Evolutionary conservation across 495 filamentous ascomycete genomes (phyloP).

Genomic region (Hypomontagnella monticulosa): DNA sequence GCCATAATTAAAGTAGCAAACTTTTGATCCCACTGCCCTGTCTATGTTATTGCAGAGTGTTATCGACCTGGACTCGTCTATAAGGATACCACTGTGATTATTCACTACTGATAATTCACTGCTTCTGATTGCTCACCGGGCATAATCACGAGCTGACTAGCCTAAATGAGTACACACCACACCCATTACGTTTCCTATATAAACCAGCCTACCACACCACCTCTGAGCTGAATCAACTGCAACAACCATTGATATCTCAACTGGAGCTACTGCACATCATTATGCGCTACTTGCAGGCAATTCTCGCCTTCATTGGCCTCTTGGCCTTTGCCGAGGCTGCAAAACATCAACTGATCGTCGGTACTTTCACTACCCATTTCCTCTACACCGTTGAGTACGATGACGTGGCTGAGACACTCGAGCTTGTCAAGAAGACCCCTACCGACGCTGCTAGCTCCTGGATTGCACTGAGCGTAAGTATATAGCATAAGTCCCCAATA

Average conservation of each 20-base stretch:
- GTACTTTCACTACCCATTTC: conserved; percentile 42
- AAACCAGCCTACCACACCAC: no score
- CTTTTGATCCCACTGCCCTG: no score
- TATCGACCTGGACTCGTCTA: no score
- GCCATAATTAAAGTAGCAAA: no score
- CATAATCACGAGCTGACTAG: no score
- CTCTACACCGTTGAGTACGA: conserved; percentile 49
- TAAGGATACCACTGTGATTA: no score
- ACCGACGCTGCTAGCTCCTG: conserved; percentile 44
- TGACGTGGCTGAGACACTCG: conserved; percentile 39
- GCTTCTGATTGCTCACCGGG: no score
- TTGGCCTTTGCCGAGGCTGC: conserved; percentile 19
- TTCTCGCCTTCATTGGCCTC: neutral
- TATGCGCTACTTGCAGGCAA: neutral
- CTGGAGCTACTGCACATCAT: neutral
- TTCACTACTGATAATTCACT: no score
- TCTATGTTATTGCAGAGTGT: no score
- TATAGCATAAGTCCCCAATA: conserved; percentile 7
- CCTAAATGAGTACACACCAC: no score
- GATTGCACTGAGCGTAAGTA: conserved; percentile 49
- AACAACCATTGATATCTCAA: neutral
- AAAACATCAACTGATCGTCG: conserved; percentile 38
- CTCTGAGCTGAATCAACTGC: no score
- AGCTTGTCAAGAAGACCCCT: conserved; percentile 27
- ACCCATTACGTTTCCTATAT: no score